Base-by-base conservation (phyloP, 768 basidiomycete genomes). In the Pilatotrama ljubarskyi region DNA sequence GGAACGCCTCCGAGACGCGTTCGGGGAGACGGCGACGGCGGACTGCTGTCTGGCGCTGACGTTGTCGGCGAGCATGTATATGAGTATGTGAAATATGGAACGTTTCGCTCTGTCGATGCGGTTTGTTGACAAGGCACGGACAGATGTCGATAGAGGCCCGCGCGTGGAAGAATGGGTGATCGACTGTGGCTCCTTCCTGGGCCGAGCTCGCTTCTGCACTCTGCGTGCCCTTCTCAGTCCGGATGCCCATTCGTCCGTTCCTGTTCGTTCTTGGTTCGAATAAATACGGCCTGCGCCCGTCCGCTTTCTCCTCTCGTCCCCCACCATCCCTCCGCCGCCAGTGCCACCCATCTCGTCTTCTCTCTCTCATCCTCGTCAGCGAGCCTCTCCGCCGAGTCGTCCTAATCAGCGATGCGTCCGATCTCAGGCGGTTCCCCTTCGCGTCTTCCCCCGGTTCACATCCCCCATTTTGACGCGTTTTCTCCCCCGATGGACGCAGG, bases 401-500 rank as follows among this genome's bases (percentile, higher is more conserved):
- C 22, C 20, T 17, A 36, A 22, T 35, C 40, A 18, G 22, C 41
- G 51, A 55, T 57, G 55, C 58, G 58, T 38, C 41, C 51, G 22
- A 52, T 47, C 18, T 44, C 58, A 29, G 25, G 49, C 36, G 26
- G 40, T 14, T 52, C 58, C 58, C 14, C 58, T 26, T 18, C 43
- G 18, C 58, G 47, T 22, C 57, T 46, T 40, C 35, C 57, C 38
- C 52, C 56, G 7, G 46, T 48, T 9, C 37, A 36, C 20, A 49
- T 60, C 25, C 67, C 69, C 36, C 49, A 57, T 36, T 63, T 69
- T 46, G 65, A 62, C 50, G 64, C 59, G 64, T 69, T 72, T 59
- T 77, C 76, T 40, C 75, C 76, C 37, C 67, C 66, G 55, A 67
- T 66, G 40, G 75, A 72, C 65, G 66, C 71, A 29, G 69, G 66